These are phyloP conservation scores for Euphorbia celastroides DNA, from an alignment of 441 rosid species.

Conservation along the genomic window DNA sequence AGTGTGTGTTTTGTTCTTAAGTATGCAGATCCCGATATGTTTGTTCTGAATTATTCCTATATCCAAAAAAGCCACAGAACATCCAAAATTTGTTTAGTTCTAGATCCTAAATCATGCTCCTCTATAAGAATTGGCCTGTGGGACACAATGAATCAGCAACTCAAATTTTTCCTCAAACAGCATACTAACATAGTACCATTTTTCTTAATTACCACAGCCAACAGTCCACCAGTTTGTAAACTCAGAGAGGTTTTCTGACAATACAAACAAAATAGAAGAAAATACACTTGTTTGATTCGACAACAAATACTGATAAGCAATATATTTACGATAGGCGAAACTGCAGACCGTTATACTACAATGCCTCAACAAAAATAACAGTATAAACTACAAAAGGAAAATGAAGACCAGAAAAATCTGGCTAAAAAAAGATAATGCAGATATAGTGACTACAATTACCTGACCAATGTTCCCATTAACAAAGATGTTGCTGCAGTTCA, in stretches of 20 bases:
- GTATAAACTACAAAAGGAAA: not conserved
- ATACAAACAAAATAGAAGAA: not conserved
- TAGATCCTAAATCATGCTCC: not conserved
- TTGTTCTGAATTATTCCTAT: not conserved
- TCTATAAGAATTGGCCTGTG: not conserved
- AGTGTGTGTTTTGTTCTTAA: not conserved
- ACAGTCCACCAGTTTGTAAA: not conserved
- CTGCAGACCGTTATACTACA: not conserved
- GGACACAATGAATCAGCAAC: not conserved
- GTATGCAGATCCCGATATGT: not conserved
- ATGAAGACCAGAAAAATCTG: too few relatives aligned
- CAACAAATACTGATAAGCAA: not conserved
- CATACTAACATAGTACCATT: too few relatives aligned
- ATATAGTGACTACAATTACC: conserved; percentile 23
- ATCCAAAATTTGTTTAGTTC: not conserved
- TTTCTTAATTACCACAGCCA: not conserved
- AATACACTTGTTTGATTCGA: not conserved
- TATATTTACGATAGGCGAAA: not conserved
- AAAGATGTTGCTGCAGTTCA: conserved; percentile 69
- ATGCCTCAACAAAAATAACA: not conserved
- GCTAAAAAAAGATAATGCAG: not conserved
- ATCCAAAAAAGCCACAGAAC: conserved; percentile 2
- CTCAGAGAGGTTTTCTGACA: not conserved
- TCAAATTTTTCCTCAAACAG: not conserved
- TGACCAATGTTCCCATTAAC: conserved; percentile 66